Conservation (phyloP, 2,329 filamentous ascomycete species). For the Nemania serpens region DNA sequence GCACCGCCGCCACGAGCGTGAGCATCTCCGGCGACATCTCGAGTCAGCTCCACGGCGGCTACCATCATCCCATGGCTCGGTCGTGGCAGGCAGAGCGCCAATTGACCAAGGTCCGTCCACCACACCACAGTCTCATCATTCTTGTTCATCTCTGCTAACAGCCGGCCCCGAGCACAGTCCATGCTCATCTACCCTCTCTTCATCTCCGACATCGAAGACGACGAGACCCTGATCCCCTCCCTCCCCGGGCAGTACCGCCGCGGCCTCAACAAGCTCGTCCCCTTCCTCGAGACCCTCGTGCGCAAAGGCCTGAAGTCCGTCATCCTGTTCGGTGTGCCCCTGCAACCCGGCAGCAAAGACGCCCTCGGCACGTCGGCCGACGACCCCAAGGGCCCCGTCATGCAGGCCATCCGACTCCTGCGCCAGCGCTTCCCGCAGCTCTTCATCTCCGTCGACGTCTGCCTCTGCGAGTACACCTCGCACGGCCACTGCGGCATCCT, state of each 20-base stretch:
- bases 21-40: conserved; percentile 77
- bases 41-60: conserved; percentile 82
- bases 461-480: conserved; percentile 97
- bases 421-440: conserved; percentile 85
- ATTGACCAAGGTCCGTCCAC: conserved; percentile 72
- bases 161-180: conserved; percentile 59
- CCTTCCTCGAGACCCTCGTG: conserved; percentile 84
- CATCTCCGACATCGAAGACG: conserved; percentile 90
- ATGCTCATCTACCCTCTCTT: conserved; percentile 99
- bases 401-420: conserved; percentile 81
- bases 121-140: neutral
- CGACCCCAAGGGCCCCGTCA: conserved; percentile 90
- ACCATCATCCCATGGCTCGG: conserved; percentile 77
- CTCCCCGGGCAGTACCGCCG: conserved; percentile 89
- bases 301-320: conserved; percentile 90
- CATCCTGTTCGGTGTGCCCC: conserved; percentile 93
- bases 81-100: conserved; percentile 85
- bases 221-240: conserved; percentile 87
- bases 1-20: conserved; percentile 69
- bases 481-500: conserved; percentile 98
- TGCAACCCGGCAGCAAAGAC: conserved; percentile 82
- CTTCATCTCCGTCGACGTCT: conserved; percentile 91
- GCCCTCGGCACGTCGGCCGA: conserved; percentile 89
- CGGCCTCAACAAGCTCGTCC: conserved; percentile 82
- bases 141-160: conserved; percentile 12